Conservation (phyloP, 805 yeast genomes). For the Candida maltosa region DNA sequence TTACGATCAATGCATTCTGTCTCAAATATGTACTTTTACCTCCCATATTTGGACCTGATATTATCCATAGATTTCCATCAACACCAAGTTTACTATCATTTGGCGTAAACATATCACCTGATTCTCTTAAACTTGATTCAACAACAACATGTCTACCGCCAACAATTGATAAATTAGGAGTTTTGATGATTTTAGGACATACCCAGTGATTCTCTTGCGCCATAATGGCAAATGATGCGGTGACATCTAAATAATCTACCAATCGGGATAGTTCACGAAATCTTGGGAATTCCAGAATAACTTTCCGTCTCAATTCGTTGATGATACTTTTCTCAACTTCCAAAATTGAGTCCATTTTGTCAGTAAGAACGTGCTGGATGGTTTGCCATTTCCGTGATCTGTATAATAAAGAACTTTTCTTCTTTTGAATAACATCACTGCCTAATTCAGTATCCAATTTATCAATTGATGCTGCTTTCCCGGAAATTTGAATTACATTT, state of each 20-base stretch:
- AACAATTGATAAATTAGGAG: constrained; percentile 45
- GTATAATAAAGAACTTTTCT: constrained; percentile 44
- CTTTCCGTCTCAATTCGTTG: constrained; percentile 41
- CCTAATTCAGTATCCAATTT: constrained; percentile 14
- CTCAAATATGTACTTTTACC: constrained; percentile 79
- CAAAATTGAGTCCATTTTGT: constrained; percentile 44
- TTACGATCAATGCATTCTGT: constrained; percentile 66
- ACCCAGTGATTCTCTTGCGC: constrained; percentile 67
- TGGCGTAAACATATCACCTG: constrained; percentile 45
- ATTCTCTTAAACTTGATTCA: constrained; percentile 60
- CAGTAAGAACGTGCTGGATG: constrained; percentile 48
- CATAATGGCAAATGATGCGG: constrained; percentile 67
- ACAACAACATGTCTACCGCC: constrained; percentile 86
- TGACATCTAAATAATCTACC: constrained; percentile 68
- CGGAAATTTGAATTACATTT: constrained; percentile 49
- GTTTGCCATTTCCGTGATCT: constrained; percentile 50
- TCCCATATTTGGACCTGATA: constrained; percentile 89
- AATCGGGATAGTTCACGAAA: constrained; percentile 49
- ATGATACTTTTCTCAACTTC: constrained; percentile 55
- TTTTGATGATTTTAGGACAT: constrained; percentile 58
- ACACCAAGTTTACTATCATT: constrained; percentile 32
- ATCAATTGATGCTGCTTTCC: constrained; percentile 29
- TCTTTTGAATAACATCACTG: constrained; percentile 26
- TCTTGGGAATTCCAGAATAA: constrained; percentile 40
- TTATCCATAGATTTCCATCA: constrained; percentile 40